Base-by-base conservation (phyloP, 768 basidiomycete species). In the Pleurotus citrinopileatus region DNA sequence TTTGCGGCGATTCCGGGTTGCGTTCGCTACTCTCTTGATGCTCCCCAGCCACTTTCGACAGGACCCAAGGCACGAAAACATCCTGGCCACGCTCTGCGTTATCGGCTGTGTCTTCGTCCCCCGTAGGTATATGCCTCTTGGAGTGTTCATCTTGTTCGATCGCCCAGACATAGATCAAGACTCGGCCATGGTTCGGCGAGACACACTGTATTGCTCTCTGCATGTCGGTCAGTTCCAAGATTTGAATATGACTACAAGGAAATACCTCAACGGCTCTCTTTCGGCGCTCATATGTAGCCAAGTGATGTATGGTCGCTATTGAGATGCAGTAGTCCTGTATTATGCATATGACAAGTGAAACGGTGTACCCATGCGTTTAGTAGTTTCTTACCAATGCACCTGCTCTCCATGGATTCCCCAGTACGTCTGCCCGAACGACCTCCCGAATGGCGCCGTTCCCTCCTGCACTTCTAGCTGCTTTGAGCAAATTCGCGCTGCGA, bases 131-230 rank as follows among this genome's bases (percentile, higher is more conserved):
- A 55, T 67, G 72, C 28, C 94, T 80, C 65, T 90, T 94, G 1
- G 93, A 94, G 5, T 84, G 70, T 25, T 82, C 80, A 55, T 96
- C 92, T 72, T 99, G 97, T 61, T 98, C 94, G 56, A 89, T 81
- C 1, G 96, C 94, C 97, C 97, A 99, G 28, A 98, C 97, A 60
- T 97, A 97, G 57, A 98, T 87, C 52, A 99, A 72, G 36, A 93
- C 71, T 8, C 92, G 85, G 7, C 94, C 92, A 58, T 90, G 84
- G 1, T 59, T 50, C 1, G 86, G 76, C 0, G 86, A 85, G 32
- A 94, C 83, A 22, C 76, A 74, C 60, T 82, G 75, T 19, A 93
- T 65, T 15, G 92, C 72, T 50, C 81, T 75, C 87, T 91, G 56
- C 4, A 43, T 23, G 15, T 28, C 12, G 25, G 34, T 25, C 26